A percentile compares a stretch with the other conserved stretches of the same genome.
phyloP scores from a whole-genome alignment of 176 grass and related monocot species.

The Metroxylon sagu region DNA sequence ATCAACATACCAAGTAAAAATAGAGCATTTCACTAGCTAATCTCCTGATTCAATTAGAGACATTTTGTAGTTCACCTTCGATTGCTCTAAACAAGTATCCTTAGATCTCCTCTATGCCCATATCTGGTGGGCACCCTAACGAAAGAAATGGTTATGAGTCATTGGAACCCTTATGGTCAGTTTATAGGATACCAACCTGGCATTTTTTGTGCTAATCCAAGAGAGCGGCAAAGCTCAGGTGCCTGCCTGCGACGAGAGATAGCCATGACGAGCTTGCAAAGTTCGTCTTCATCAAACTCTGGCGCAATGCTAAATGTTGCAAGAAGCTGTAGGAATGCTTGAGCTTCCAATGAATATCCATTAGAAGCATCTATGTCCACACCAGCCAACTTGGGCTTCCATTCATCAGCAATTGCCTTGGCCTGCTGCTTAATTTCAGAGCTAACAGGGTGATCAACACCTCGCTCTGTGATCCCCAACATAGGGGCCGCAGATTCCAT shows the following conservation, averaged over 20 bases:
- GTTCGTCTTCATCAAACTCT: conserved; percentile 74
- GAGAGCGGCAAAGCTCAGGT: conserved; percentile 52
- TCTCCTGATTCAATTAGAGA: not conserved
- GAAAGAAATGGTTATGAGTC: conserved; percentile 23
- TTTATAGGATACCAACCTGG: conserved; percentile 75
- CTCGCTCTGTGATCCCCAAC: conserved; percentile 32
- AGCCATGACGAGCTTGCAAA: conserved; percentile 87
- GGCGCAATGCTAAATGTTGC: conserved; percentile 67
- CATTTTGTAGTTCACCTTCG: not conserved
- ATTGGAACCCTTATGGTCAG: conserved; percentile 35
- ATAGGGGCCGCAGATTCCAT: conserved; percentile 69
- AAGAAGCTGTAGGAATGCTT: conserved; percentile 80
- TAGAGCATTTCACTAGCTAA: not conserved
- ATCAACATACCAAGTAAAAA: not conserved
- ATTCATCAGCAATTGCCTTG: conserved; percentile 60
- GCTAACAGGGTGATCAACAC: conserved; percentile 51
- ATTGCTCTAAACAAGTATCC: not conserved
- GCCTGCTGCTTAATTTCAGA: conserved; percentile 87
- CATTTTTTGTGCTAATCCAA: conserved; percentile 65
- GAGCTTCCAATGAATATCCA: conserved; percentile 76
- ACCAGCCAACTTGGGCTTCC: conserved; percentile 72
- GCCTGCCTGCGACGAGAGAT: conserved; percentile 75
- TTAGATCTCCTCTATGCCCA: conserved; percentile 4
- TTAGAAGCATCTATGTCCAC: conserved; percentile 71
- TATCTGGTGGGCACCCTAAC: conserved; percentile 18